Conservation (phyloP, 2,329 filamentous ascomycete species). For the Trichoderma atroviride region DNA sequence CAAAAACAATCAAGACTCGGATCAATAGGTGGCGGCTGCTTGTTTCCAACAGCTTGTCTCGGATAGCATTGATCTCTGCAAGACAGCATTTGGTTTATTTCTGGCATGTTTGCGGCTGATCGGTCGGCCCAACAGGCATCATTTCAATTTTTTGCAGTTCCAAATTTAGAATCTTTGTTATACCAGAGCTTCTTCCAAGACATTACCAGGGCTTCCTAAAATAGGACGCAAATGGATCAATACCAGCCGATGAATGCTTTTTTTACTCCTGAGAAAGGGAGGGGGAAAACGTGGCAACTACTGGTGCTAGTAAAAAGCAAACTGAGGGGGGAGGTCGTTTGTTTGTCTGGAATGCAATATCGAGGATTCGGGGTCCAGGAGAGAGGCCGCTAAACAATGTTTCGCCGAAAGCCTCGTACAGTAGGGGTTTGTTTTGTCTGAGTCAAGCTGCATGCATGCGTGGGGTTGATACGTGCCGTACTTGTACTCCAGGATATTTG, state of each 20-base stretch:
- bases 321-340: background rate
- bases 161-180: background rate
- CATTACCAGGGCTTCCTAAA: background rate
- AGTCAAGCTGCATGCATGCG: conserved; percentile 5
- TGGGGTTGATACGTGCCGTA: conserved; percentile 4
- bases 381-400: conserved; percentile 2
- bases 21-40: background rate
- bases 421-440: background rate
- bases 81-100: background rate
- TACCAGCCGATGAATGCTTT: background rate
- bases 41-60: background rate
- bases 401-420: conserved; percentile 11
- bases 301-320: conserved; percentile 1
- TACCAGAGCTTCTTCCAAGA: background rate
- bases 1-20: background rate
- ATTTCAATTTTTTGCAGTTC: background rate
- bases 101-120: background rate
- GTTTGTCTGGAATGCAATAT: conserved; percentile 12
- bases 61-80: background rate
- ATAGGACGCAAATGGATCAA: background rate
- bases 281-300: conserved; percentile 3
- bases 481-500: background rate
- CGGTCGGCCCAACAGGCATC: background rate
- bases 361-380: conserved; percentile 3
- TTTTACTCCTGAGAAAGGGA: background rate